These are phyloP conservation scores for Pythium pectinolyticum DNA, from an alignment of 352 stramenopile genomes.

Conservation along the genomic window DNA sequence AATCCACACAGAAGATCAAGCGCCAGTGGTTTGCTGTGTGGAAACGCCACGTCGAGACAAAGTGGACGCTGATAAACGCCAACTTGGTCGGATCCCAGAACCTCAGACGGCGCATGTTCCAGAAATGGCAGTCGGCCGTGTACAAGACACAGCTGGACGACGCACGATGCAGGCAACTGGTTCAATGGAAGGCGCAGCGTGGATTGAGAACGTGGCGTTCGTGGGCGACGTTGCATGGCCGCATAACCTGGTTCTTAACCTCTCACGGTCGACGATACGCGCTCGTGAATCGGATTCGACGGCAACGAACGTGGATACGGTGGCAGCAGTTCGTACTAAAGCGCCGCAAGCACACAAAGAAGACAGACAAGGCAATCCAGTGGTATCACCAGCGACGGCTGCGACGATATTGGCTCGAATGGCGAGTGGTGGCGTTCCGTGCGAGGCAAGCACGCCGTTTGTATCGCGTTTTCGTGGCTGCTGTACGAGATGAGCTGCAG, in stretches of 20 bases:
- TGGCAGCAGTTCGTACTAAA: constrained; percentile 15
- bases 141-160: constrained; percentile 2
- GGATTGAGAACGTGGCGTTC: neutral
- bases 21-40: constrained; percentile 13
- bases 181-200: constrained; percentile 7
- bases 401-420: constrained; percentile 7
- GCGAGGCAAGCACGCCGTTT: neutral
- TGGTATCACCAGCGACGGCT: neutral
- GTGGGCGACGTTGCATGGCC: constrained; percentile 10
- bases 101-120: neutral
- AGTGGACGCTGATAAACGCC: neutral
- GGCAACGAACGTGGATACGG: constrained; percentile 1
- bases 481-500: neutral
- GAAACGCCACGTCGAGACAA: constrained; percentile 9
- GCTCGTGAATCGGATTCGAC: constrained; percentile 18
- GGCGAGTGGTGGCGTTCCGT: constrained; percentile 10
- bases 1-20: neutral
- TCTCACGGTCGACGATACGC: neutral
- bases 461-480: constrained; percentile 13
- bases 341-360: neutral
- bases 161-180: constrained; percentile 1
- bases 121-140: neutral
- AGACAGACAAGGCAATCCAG: neutral
- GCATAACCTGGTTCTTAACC: constrained; percentile 17
- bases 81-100: neutral